Evolutionary conservation across 2,329 filamentous ascomycete genomes (phyloP).

Genomic region (Penicillium sp.): DNA sequence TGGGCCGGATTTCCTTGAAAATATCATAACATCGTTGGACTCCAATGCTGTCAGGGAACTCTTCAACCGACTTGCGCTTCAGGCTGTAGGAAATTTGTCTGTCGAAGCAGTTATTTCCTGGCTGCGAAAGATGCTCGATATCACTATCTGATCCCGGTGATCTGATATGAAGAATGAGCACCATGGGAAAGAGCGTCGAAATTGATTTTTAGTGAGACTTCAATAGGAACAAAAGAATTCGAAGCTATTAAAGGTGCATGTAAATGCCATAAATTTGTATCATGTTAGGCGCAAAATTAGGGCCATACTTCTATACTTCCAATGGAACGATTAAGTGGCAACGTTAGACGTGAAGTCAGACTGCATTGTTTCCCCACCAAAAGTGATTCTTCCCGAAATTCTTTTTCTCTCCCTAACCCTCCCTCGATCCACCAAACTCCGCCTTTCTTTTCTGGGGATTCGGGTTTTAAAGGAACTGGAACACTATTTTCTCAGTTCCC

Average conservation of each 20-base stretch:
- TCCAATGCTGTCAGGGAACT: not conserved
- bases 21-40: slow-evolving; percentile 28
- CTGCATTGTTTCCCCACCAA: slow-evolving; percentile 21
- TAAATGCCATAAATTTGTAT: not conserved
- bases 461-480: slow-evolving; percentile 3
- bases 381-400: slow-evolving; percentile 28
- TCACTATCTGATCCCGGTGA: not conserved
- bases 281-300: not conserved
- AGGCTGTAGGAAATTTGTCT: slow-evolving; percentile 1
- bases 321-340: slow-evolving; percentile 3
- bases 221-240: not conserved
- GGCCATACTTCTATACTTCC: not conserved
- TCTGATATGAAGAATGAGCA: not conserved
- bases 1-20: slow-evolving; percentile 33
- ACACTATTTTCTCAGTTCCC: slow-evolving; percentile 3
- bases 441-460: slow-evolving; percentile 24
- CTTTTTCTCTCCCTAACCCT: slow-evolving; percentile 21
- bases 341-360: slow-evolving; percentile 19
- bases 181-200: not conserved
- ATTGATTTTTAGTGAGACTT: not conserved
- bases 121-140: slow-evolving; percentile 5
- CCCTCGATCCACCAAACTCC: slow-evolving; percentile 17
- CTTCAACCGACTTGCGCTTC: not conserved
- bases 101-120: slow-evolving; percentile 5
- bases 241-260: not conserved